Percentiles rank a stretch among this genome's conserved stretches.
Evolutionary conservation across 306 rosid species (phyloP).

Genomic region (Gleditsia sinensis): DNA sequence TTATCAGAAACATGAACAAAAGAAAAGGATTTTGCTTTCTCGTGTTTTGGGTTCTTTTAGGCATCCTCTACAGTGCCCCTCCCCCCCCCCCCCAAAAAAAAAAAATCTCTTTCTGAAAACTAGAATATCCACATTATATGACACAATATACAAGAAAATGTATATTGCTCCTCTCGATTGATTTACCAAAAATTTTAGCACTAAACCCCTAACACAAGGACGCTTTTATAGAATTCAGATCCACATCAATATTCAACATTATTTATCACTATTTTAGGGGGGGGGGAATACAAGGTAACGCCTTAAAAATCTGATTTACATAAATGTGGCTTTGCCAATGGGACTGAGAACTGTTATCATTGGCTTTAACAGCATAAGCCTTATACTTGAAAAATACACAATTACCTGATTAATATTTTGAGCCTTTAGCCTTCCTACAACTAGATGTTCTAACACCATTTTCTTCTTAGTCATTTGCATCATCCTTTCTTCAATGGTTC

Average conservation of each 20-base stretch:
- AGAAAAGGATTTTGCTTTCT: too few relatives aligned
- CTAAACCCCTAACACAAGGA: too few relatives aligned
- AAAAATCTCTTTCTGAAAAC: not conserved
- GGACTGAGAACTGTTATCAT: not conserved
- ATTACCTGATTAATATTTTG: slow-evolving; percentile 95
- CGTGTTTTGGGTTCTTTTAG: too few relatives aligned
- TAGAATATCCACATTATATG: not conserved
- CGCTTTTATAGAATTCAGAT: slow-evolving; percentile 1
- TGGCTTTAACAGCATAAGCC: slow-evolving; percentile 16
- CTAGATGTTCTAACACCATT: slow-evolving; percentile 98
- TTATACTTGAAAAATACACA: slow-evolving; percentile 11
- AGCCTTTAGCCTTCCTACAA: slow-evolving; percentile 93
- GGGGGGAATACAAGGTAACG: slow-evolving; percentile 1
- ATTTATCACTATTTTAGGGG: not conserved
- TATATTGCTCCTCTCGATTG: too few relatives aligned
- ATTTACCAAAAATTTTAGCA: too few relatives aligned
- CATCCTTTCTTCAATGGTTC: slow-evolving; percentile 98
- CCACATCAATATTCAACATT: slow-evolving; percentile 20
- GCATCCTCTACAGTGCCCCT: too few relatives aligned
- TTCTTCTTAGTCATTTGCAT: slow-evolving; percentile 99
- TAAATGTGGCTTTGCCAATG: slow-evolving; percentile 17
- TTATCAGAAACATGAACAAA: too few relatives aligned
- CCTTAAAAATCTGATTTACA: not conserved
- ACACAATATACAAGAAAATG: not conserved
- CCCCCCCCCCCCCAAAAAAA: too few relatives aligned